Conservation (phyloP, 768 basidiomycete genomes). For the Naganishia friedmannii region DNA sequence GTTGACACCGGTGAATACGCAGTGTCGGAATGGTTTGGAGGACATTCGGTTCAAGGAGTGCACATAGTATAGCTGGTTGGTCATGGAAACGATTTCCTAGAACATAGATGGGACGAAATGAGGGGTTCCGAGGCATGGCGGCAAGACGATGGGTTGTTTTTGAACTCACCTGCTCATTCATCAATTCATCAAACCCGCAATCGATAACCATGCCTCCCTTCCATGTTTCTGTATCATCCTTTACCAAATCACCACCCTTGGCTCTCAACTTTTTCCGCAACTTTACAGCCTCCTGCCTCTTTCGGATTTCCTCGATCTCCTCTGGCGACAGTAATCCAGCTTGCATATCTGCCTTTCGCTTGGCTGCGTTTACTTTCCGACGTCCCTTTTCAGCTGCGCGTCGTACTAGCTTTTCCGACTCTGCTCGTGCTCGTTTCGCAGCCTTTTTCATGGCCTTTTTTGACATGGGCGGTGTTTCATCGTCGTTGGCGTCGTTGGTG, state of each 20-base stretch:
- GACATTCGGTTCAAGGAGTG: slow-evolving; percentile 83
- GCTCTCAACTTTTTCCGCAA: slow-evolving; percentile 34
- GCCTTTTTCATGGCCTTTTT: slow-evolving; percentile 47
- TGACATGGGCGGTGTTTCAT: slow-evolving; percentile 32
- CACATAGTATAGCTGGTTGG: slow-evolving; percentile 83
- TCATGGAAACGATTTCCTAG: slow-evolving; percentile 86
- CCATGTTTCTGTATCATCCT: slow-evolving; percentile 38
- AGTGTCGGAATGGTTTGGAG: slow-evolving; percentile 63
- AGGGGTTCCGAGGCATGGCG: neutral
- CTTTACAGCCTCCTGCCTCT: slow-evolving; percentile 40
- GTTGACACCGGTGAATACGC: slow-evolving; percentile 77
- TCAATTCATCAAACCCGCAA: slow-evolving; percentile 85
- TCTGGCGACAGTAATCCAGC: slow-evolving; percentile 35
- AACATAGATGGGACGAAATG: neutral
- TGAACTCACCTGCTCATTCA: slow-evolving; percentile 78
- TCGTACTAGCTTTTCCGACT: slow-evolving; percentile 30
- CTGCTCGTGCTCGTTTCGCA: slow-evolving; percentile 38
- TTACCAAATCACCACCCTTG: slow-evolving; percentile 66
- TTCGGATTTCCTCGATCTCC: slow-evolving; percentile 42
- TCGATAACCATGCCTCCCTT: slow-evolving; percentile 59
- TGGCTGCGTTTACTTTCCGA: slow-evolving; percentile 63
- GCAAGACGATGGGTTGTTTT: neutral
- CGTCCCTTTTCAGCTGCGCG: slow-evolving; percentile 49
- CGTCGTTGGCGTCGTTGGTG: neutral
- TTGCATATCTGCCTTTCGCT: slow-evolving; percentile 34